Base-by-base conservation (phyloP, 2,329 filamentous ascomycete species). In the Daldinia eschscholtzii region DNA sequence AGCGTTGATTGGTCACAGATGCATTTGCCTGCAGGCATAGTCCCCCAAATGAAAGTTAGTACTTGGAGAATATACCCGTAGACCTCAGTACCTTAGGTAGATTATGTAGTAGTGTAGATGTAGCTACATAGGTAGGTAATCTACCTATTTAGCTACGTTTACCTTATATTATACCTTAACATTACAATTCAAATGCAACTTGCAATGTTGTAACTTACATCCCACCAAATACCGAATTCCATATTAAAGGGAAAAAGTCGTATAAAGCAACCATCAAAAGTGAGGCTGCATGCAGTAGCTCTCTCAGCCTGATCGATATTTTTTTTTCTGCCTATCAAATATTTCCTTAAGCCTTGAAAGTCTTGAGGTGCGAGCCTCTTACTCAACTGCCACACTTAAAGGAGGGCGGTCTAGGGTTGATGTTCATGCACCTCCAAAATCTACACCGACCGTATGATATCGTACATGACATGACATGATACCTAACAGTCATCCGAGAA, bases 401-500 rank as follows among this genome's bases (percentile, higher is more conserved):
- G 23, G 30, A 55, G 58, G 41, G 42, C 46, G 48, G 57, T 61
- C 44, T 61, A 30, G 59, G 60, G 56, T 57, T 42, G 28, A 39
- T 42, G 58, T 67, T 59, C 59, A 65, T 70, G 58, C 62, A 55
- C 56, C 56, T 52, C 65, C 60, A 56, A 63, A 57, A 50, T 50
- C 46, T 58, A 61, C 62, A 60, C 59, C 62, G 57, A 65, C 62
- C 60, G 52, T 68, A 71, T 57, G 60, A 64, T 71, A 64, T 28
- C 39, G 46, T 60, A 69, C 66, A 69, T 65, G 57, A 59, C 52
- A 65, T 71, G 69, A 71, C 56, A 72, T 70, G 67, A 70, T 61
- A 44, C 53, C 50, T 41, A 60, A 53, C 57, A 55, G 37, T 41
- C 53, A 57, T 41, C 60, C 30, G 7, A 64, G 15, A 44, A 68